A percentile compares a stretch with the other conserved stretches of the same genome.
Conservation (phyloP, 257 asterid species). For the Solanum gandarillasii region DNA sequence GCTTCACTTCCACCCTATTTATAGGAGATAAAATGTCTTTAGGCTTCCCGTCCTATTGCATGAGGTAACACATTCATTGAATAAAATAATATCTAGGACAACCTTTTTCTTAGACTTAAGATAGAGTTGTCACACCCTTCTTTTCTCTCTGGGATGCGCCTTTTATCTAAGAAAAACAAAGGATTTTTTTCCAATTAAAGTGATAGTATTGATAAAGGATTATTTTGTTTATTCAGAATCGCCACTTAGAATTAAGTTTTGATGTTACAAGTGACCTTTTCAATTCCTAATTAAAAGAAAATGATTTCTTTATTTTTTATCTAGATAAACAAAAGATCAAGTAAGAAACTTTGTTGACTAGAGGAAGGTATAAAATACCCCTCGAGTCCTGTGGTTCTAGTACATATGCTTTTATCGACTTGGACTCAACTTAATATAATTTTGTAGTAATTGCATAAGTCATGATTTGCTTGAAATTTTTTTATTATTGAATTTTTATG, state of each 20-base stretch:
- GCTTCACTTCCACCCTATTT: neutral
- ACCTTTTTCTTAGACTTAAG: constrained; percentile 6
- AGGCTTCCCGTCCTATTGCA: neutral
- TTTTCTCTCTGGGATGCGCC: neutral
- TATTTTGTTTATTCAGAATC: neutral
- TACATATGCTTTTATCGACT: neutral
- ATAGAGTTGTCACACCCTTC: neutral
- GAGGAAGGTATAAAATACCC: neutral
- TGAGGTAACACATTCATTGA: neutral
- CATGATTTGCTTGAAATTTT: too few relatives aligned
- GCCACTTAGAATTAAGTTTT: too few relatives aligned
- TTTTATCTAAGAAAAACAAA: too few relatives aligned
- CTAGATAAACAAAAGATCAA: too few relatives aligned
- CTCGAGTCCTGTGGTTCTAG: neutral
- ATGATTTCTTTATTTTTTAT: too few relatives aligned
- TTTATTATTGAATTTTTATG: neutral
- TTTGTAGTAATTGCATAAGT: too few relatives aligned
- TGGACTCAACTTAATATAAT: neutral
- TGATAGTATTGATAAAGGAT: neutral
- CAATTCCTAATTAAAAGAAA: neutral
- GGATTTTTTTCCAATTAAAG: neutral
- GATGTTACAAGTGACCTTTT: neutral
- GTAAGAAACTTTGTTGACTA: neutral
- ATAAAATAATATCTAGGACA: neutral
- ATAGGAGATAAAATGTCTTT: neutral